A percentile compares a stretch with the other conserved stretches of the same genome.
phyloP scores from a whole-genome alignment of 495 filamentous ascomycete species.

The Baudoinia panamericana region DNA sequence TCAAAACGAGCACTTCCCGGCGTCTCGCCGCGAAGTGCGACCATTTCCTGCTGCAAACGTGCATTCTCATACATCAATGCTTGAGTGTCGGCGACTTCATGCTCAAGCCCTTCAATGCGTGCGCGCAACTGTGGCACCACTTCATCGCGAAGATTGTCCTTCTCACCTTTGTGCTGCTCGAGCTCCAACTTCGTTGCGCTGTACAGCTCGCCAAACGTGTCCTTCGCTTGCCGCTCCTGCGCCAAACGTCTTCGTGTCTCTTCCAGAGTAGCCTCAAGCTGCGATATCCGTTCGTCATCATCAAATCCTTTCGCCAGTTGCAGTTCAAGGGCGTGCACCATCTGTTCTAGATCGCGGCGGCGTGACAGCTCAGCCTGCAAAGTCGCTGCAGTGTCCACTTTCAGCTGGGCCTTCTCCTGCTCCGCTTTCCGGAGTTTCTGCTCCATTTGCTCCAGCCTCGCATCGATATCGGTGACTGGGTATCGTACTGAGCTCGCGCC shows the following conservation, averaged over 20 bases:
- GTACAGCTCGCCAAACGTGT: conserved; percentile 86
- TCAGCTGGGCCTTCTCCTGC: conserved; percentile 80
- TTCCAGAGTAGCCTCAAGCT: conserved; percentile 69
- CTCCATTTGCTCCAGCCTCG: conserved; percentile 69
- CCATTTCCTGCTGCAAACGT: conserved; percentile 68
- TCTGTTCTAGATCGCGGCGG: conserved; percentile 61
- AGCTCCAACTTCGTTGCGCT: conserved; percentile 72
- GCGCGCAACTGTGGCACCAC: conserved; percentile 60
- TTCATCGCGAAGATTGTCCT: conserved; percentile 82
- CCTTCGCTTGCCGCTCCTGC: conserved; percentile 78
- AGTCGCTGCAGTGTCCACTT: conserved; percentile 67
- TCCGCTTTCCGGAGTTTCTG: conserved; percentile 69
- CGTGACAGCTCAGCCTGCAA: conserved; percentile 70
- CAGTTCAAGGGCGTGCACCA: conserved; percentile 67
- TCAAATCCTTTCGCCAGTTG: conserved; percentile 47
- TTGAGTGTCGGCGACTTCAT: conserved; percentile 51
- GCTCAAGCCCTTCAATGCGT: conserved; percentile 64
- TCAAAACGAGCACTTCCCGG: conserved; percentile 38
- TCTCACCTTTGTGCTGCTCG: conserved; percentile 68
- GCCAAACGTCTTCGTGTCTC: conserved; percentile 64
- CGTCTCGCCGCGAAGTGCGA: conserved; percentile 58
- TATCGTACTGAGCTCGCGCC: conserved; percentile 76
- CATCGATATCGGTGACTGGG: conserved; percentile 45
- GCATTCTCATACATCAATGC: conserved; percentile 60
- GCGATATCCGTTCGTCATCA: conserved; percentile 46